A percentile compares a stretch with the other conserved stretches of the same genome.
Conservation (phyloP, 306 rosid genomes). For the Acacia crassicarpa region DNA sequence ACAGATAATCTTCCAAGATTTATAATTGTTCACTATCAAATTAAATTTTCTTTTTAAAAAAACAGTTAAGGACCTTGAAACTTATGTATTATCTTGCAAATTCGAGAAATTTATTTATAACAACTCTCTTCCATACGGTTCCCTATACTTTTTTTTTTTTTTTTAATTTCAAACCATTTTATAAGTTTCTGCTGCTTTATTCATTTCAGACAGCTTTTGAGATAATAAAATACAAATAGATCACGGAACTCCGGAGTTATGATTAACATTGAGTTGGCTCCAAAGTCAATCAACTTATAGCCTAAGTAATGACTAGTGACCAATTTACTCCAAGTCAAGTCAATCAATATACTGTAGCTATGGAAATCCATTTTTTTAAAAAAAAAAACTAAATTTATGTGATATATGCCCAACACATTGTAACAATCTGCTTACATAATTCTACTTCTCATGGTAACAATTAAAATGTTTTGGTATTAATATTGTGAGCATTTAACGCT, state of each 20-base stretch:
- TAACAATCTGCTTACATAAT: background rate
- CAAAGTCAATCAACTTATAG: background rate
- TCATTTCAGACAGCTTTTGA: background rate
- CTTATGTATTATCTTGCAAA: too few relatives aligned
- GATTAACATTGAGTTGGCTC: background rate
- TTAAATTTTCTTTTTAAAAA: too few relatives aligned
- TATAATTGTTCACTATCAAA: too few relatives aligned
- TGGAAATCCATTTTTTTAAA: too few relatives aligned
- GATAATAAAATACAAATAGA: background rate
- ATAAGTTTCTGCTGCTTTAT: too few relatives aligned
- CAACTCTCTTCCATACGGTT: too few relatives aligned
- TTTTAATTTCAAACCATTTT: too few relatives aligned
- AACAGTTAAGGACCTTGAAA: too few relatives aligned
- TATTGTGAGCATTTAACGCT: background rate
- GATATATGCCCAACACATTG: background rate
- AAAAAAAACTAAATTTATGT: background rate
- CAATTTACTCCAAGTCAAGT: background rate
- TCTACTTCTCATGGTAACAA: background rate
- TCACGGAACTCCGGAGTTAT: background rate
- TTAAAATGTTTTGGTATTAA: background rate
- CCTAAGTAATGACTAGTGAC: background rate
- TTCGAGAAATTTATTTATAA: too few relatives aligned
- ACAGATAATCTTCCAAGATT: too few relatives aligned
- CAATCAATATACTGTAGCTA: background rate
- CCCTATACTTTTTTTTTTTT: too few relatives aligned